phyloP scores from a whole-genome alignment of 169 alveolate genomes.

The Cryptosporidium andersoni region DNA sequence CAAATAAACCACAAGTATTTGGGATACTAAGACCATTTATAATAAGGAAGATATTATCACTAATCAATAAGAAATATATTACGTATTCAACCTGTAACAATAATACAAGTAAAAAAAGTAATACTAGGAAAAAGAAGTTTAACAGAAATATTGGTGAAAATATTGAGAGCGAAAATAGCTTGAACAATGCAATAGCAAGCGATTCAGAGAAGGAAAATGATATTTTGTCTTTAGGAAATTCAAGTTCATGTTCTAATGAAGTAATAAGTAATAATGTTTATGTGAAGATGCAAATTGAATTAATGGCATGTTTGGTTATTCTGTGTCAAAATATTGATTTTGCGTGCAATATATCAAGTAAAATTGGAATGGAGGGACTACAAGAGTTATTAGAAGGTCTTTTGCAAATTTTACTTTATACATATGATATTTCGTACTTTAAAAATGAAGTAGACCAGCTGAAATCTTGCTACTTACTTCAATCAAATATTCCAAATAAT shows the following conservation, averaged over 20 bases:
- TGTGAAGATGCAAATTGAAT: constrained; percentile 19
- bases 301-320: constrained; percentile 22
- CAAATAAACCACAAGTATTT: constrained; percentile 44
- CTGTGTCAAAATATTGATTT: constrained; percentile 34
- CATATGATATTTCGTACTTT: too few relatives aligned
- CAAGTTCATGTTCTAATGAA: not conserved
- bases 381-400: constrained; percentile 53
- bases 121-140: not conserved
- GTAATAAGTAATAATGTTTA: not conserved
- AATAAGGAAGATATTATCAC: constrained; percentile 36
- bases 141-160: not conserved
- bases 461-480: too few relatives aligned
- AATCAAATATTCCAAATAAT: too few relatives aligned
- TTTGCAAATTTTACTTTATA: constrained; percentile 9
- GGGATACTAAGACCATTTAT: constrained; percentile 37
- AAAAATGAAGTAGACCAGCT: too few relatives aligned
- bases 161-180: not conserved
- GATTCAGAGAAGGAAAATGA: constrained; percentile 38
- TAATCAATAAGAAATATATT: constrained; percentile 12
- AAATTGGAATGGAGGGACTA: constrained; percentile 38
- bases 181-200: not conserved
- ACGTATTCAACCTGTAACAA: not conserved
- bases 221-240: constrained; percentile 23
- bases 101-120: not conserved
- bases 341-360: constrained; percentile 4